Conservation (phyloP, 306 rosid genomes). For the Quercus bicolor region DNA sequence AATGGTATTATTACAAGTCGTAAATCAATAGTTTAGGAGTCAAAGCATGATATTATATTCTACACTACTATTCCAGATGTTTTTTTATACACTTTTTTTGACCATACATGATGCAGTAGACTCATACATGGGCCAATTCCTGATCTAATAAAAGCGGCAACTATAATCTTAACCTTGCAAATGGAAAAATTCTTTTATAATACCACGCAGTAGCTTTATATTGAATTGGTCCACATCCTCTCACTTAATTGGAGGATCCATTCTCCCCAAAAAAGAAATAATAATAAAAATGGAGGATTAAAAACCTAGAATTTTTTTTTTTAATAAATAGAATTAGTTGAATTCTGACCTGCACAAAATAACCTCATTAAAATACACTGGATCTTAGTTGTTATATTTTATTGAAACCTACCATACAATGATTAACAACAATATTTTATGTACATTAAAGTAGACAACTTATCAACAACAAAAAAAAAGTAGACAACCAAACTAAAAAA, state of each 20-base stretch:
- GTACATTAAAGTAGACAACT: background rate
- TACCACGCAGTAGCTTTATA: background rate
- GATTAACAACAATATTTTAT: background rate
- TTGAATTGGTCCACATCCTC: constrained; percentile 28
- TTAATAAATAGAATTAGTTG: background rate
- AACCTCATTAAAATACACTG: background rate
- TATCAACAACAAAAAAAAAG: no score
- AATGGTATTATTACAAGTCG: background rate
- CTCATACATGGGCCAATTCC: constrained; percentile 22
- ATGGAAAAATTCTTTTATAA: background rate
- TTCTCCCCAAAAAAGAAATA: no score
- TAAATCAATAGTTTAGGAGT: background rate
- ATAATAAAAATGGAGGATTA: background rate
- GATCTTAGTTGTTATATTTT: background rate
- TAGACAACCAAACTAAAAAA: no score
- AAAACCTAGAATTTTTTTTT: background rate
- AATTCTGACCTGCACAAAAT: constrained; percentile 15
- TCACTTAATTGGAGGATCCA: no score
- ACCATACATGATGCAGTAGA: constrained; percentile 20
- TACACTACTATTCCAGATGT: background rate
- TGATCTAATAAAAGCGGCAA: background rate
- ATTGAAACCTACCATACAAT: background rate
- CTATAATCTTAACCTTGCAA: background rate
- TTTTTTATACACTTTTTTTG: background rate
- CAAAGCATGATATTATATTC: background rate